phyloP scores from a whole-genome alignment of 2,329 filamentous ascomycete species.

The Berkeleyomyces rouxiae region DNA sequence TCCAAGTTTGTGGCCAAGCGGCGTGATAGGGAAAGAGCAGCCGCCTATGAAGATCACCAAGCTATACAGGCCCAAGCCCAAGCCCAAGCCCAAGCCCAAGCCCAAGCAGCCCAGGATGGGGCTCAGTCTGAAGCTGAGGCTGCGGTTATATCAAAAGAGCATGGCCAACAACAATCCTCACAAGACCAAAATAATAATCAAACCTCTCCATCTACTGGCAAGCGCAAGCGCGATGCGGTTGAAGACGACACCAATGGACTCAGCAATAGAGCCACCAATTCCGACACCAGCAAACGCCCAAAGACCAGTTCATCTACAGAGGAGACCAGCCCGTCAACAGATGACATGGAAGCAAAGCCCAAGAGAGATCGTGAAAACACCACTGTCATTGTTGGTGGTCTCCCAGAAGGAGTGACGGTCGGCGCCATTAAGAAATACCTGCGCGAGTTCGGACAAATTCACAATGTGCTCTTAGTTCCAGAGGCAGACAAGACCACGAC shows the following conservation, averaged over 20 bases:
- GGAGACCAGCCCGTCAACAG: background rate
- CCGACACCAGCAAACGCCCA: constrained; percentile 42
- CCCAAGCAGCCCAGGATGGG: constrained; percentile 15
- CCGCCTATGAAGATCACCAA: constrained; percentile 27
- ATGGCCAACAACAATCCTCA: background rate
- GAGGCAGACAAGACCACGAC: constrained; percentile 47
- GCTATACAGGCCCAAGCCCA: constrained; percentile 17
- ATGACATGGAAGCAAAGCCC: constrained; percentile 19
- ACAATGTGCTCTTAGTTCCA: constrained; percentile 52
- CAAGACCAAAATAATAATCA: background rate
- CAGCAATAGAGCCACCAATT: constrained; percentile 25
- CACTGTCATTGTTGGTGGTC: constrained; percentile 61
- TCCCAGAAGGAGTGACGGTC: constrained; percentile 54
- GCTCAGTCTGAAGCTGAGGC: constrained; percentile 16
- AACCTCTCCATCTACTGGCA: constrained; percentile 30
- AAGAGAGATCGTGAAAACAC: constrained; percentile 86
- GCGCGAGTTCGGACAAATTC: constrained; percentile 72
- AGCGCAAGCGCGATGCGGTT: constrained; percentile 59
- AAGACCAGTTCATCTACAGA: constrained; percentile 26
- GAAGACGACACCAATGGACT: constrained; percentile 14
- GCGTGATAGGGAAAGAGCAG: constrained; percentile 47
- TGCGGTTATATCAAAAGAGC: background rate
- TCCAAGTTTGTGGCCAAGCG: constrained; percentile 46
- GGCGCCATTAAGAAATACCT: constrained; percentile 77
- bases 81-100: constrained; percentile 15